A percentile compares a stretch with the other conserved stretches of the same genome.
phyloP scores from a whole-genome alignment of 352 stramenopile species.

The Globisporangium viniferum region DNA sequence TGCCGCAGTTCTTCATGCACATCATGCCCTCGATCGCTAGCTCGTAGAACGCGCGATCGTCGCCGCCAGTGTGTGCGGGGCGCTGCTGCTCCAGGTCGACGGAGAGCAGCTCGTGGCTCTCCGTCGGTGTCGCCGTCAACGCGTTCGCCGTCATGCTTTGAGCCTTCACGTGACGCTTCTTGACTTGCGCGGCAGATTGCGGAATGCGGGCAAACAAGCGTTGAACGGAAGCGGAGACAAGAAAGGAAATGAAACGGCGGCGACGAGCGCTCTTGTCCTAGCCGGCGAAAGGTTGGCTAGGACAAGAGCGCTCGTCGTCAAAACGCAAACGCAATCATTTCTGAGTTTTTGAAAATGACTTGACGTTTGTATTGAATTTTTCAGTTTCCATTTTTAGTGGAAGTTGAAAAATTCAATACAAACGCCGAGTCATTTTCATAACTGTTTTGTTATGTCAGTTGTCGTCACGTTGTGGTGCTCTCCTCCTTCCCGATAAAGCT shows the following conservation, averaged over 20 bases:
- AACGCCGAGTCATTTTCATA: background rate
- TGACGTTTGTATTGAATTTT: background rate
- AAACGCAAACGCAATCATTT: background rate
- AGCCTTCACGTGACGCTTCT: background rate
- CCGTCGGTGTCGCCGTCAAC: conserved; percentile 7
- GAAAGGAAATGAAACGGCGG: background rate
- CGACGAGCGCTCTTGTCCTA: background rate
- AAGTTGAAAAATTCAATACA: background rate
- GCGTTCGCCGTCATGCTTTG: conserved; percentile 7
- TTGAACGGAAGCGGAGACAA: background rate
- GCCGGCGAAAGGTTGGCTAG: background rate
- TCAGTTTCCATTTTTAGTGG: background rate
- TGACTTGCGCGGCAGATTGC: background rate
- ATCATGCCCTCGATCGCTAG: conserved; percentile 92
- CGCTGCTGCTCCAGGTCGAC: conserved; percentile 6
- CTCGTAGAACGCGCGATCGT: conserved; percentile 25
- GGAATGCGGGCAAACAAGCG: background rate
- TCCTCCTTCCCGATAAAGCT: background rate
- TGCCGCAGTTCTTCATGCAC: conserved; percentile 95
- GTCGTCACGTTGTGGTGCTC: background rate
- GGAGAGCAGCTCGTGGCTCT: background rate
- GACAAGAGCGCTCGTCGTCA: background rate
- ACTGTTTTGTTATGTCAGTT: background rate
- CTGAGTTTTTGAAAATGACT: background rate
- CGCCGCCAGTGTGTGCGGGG: background rate